Evolutionary conservation across 495 filamentous ascomycete genomes (phyloP), one percentile per base, ranked within the genome.

Genomic region (Podospora pseudocomata): DNA sequence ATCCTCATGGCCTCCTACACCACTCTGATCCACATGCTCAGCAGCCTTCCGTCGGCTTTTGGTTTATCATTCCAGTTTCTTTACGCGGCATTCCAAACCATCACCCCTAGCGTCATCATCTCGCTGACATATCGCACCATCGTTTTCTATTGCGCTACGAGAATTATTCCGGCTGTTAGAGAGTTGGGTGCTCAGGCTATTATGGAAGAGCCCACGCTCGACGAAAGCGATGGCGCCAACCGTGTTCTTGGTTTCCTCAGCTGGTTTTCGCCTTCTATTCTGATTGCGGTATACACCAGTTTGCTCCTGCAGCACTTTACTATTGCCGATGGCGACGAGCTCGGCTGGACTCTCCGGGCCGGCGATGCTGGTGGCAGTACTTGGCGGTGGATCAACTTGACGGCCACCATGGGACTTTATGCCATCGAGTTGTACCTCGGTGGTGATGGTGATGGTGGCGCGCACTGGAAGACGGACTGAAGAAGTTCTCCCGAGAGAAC

Each of bases 1-100:
- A 93, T 97, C 61, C 91, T 99, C 76, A 97, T 99, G 95, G 94
- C 93, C n/a, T 97, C 93, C 30, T 99, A 97, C 79, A 92, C 91
- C 54, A 97, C 94, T 2, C 80, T 97, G 20, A 79, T 97, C 34
- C 90, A 96, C 68, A 85, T 92, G n/a, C 82, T 99, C 49, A 90
- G 91, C 39, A 87, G 87, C 11, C 83, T 99, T 19, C 95, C 95
- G 0, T 89, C 87, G 0, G 93, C 92, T 58, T 87, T 96, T 6
- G 91, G 90, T 74, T 92, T 93, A 1, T 89, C 88, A 0, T 91
- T 96, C 75, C 91, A 89, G 75, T 95, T 97, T 72, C 87, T 97
- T 69, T 86, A 91, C 34, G 92, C 92, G 11, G 95, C 94, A 26
- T 88, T 97, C 70, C 90, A 92, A 71, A 96, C 94, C 59, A 92